Base-by-base conservation (phyloP, 768 basidiomycete genomes). In the Boletellus ananas region DNA sequence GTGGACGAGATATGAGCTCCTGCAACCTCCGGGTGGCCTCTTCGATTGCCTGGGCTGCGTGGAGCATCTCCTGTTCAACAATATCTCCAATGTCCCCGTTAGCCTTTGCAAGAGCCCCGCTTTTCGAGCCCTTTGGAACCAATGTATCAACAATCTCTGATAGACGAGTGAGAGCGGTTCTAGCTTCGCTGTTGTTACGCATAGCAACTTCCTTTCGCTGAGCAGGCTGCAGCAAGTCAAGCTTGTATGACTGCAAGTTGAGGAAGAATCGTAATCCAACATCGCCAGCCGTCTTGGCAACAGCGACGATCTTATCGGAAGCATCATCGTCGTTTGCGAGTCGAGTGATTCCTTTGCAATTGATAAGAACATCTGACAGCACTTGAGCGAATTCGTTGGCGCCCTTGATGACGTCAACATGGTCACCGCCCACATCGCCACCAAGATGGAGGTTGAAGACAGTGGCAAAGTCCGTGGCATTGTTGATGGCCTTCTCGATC, bases 361-460 rank as follows among this genome's bases (percentile, higher is more conserved):
- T 96, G 70, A 87, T 80, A 50, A 99, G 73, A 37, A 96, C 94
- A 51, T 99, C 96, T 3, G 90, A 78, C 40, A 98, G 74, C 6
- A 89, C 84, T 69, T 99, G 96, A 0, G 95, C 94, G 49, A 97
- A 84, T 62, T 95, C 94, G 71, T 97, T 97, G 52, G 95, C 92
- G 43, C 87, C 84, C 71, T 96, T 96, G 76, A 99, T 98, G 49
- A 98, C 96, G 44, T 96, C 92, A 54, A 99, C 96, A 64, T 97
- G 84, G 46, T 96, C 91, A 9, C 94, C 96, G 29, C 95, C 95
- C 38, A 74, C 74, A 56, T 95, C 92, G 20, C 86, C 86, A 52
- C 84, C 79, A 18, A 98, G 79, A 70, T 90, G 91, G 10, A 96
- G 81, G 65, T 93, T 92, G 74, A 92, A 98, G 50, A 93, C 78